Base-by-base conservation (phyloP, 2,329 filamentous ascomycete species). In the Claviceps cyperi region DNA sequence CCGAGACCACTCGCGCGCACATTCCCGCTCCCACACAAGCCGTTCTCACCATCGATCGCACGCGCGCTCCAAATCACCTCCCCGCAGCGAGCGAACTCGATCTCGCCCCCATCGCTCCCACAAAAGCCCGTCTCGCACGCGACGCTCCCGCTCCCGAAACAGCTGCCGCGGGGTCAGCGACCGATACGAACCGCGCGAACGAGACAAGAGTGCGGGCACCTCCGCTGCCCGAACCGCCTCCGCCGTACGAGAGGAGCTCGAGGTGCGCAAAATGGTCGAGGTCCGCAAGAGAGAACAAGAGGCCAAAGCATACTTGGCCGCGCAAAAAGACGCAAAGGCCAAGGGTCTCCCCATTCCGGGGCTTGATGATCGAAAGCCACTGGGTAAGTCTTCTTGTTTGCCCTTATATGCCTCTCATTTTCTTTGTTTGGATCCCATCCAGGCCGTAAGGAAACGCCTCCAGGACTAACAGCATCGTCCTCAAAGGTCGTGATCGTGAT, bases 281-380 rank as follows among this genome's bases (percentile, higher is more conserved):
- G 77, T 80, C 49, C 76, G 72, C 60, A 77, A 79, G 59, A 73
- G 78, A 47, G 78, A 81, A 60, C 74, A 74, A 54, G 78, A 82
- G 62, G 80, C 80, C 39, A 81, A 80, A 60, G 77, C 77, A 4
- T 83, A 82, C 56, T 66, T 81, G 38, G 77, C 77, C 6, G 77
- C 77, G 2, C 77, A 80, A 56, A 75, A 76, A 53, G 77, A 81
- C 55, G 78, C 78, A 35, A 70, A 75, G 32, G 72, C 72, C 46
- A 81, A 81, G 59, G 77, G 77, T 8, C 61, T 79, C 40, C 76
- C 77, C 1, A 64, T 78, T 19, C 76, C 76, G 0, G 74, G 76
- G n/a, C 66, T 78, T n/a, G 74, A 78, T 49, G 76, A 78, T 55
- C 72, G 69, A 54, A 68, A 66, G 53, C 15, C 46, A 5, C 43